Conservation (phyloP, 495 filamentous ascomycete genomes). For the Neurospora sp. region DNA sequence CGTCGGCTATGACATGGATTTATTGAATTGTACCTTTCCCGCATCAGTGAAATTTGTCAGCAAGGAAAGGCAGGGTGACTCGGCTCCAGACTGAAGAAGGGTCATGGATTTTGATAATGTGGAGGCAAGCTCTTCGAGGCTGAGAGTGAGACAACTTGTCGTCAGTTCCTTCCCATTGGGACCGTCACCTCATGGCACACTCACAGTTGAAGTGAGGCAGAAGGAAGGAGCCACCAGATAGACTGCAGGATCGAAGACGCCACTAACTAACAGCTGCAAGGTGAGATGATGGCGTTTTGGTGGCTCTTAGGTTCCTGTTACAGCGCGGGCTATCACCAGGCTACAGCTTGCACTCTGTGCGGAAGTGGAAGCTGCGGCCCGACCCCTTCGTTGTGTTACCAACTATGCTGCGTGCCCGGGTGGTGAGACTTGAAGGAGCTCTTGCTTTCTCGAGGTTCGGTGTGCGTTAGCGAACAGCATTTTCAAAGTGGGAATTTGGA, state of each 20-base stretch:
- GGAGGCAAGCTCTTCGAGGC: not conserved
- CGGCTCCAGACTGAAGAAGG: not conserved
- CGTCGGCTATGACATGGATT: not conserved
- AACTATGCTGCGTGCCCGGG: not conserved
- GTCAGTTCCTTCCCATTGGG: not conserved
- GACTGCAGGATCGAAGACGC: not conserved
- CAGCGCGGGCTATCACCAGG: not conserved
- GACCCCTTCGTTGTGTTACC: not conserved
- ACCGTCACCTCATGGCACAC: not conserved
- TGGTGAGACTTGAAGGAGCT: not conserved
- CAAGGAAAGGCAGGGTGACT: not conserved
- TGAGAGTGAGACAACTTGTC: not conserved
- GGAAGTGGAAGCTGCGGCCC: not conserved
- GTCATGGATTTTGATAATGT: not conserved
- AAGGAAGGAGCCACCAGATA: not conserved
- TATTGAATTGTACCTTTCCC: not conserved
- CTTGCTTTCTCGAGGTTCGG: not conserved
- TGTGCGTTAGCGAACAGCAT: not conserved
- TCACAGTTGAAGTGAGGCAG: not conserved
- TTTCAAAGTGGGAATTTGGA: not conserved
- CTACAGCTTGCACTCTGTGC: not conserved
- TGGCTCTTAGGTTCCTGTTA: not conserved
- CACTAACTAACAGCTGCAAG: not conserved
- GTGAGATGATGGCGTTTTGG: not conserved
- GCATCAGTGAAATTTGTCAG: not conserved